A percentile compares a stretch with the other conserved stretches of the same genome.
Conservation (phyloP, 352 stramenopile genomes). For the Phytophthora tentaculata region DNA sequence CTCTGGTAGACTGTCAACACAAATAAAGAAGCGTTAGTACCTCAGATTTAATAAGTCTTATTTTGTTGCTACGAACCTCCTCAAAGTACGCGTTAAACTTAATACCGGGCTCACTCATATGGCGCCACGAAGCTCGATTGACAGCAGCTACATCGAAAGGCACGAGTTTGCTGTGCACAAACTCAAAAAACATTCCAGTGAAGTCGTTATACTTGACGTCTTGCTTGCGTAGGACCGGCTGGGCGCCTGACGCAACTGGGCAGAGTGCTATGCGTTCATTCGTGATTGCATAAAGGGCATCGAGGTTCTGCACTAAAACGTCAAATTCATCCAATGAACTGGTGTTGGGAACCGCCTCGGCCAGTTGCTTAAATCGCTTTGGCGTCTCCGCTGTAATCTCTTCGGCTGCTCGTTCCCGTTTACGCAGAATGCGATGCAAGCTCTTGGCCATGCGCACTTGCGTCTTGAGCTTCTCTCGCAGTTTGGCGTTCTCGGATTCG, state of each 20-base stretch:
- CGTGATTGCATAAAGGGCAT: conserved; percentile 16
- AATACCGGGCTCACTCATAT: conserved; percentile 26
- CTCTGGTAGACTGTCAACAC: conserved; percentile 24
- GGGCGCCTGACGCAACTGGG: conserved; percentile 6
- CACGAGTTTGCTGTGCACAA: conserved; percentile 34
- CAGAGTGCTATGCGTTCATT: conserved; percentile 14
- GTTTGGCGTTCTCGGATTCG: conserved; percentile 48
- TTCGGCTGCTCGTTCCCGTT: conserved; percentile 36
- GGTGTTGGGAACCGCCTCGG: not conserved
- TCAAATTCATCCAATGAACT: conserved; percentile 8
- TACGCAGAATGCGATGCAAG: conserved; percentile 41
- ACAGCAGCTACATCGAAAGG: conserved; percentile 33
- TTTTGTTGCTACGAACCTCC: conserved; percentile 10
- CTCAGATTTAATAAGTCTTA: not conserved
- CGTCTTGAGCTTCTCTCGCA: conserved; percentile 53
- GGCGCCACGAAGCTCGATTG: conserved; percentile 28
- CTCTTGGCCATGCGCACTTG: conserved; percentile 48
- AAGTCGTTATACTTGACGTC: conserved; percentile 42
- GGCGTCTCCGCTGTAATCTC: conserved; percentile 19
- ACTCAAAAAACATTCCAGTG: conserved; percentile 36
- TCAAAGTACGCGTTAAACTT: conserved; percentile 40
- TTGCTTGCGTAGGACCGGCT: conserved; percentile 16
- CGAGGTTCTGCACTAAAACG: conserved; percentile 15
- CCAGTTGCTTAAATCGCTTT: conserved; percentile 9
- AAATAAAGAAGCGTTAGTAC: conserved; percentile 4